A percentile compares a stretch with the other conserved stretches of the same genome.
Evolutionary conservation across 768 basidiomycete genomes (phyloP).

Genomic region (Rhizopogon rudus): DNA sequence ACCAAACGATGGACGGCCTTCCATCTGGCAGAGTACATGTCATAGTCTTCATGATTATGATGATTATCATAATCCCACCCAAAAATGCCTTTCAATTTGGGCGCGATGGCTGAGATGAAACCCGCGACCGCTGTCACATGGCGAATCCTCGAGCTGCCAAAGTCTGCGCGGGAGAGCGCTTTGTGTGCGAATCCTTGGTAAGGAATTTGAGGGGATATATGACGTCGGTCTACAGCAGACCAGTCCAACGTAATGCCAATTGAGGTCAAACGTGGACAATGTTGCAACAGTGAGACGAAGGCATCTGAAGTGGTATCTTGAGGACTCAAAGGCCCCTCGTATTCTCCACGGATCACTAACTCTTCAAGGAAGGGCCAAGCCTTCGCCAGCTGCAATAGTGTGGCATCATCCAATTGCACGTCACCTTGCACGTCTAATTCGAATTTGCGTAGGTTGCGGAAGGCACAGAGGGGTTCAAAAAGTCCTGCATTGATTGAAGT

Average conservation of each 20-base stretch:
- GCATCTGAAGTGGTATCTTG: neutral
- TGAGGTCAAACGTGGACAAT: neutral
- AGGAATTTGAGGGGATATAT: neutral
- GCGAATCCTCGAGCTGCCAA: neutral
- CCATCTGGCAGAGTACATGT: slow-evolving; percentile 20
- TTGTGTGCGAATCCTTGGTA: neutral
- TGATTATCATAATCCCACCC: slow-evolving; percentile 11
- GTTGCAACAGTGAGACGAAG: neutral
- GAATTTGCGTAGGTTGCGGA: neutral
- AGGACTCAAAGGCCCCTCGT: neutral
- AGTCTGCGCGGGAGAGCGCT: neutral
- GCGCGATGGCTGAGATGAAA: slow-evolving; percentile 24
- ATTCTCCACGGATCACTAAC: neutral
- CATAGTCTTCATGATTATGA: neutral
- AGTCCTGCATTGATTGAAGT: neutral
- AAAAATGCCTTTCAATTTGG: slow-evolving; percentile 20
- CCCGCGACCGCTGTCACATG: slow-evolving; percentile 6
- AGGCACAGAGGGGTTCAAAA: neutral
- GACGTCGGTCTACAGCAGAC: neutral
- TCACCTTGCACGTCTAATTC: neutral
- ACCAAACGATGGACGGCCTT: slow-evolving; percentile 18
- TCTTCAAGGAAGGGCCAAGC: slow-evolving; percentile 3
- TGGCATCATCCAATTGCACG: neutral
- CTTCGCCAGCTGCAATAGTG: neutral
- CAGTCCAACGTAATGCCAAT: neutral